Conservation (phyloP, 768 basidiomycete genomes). For the Ramaria rubella region DNA sequence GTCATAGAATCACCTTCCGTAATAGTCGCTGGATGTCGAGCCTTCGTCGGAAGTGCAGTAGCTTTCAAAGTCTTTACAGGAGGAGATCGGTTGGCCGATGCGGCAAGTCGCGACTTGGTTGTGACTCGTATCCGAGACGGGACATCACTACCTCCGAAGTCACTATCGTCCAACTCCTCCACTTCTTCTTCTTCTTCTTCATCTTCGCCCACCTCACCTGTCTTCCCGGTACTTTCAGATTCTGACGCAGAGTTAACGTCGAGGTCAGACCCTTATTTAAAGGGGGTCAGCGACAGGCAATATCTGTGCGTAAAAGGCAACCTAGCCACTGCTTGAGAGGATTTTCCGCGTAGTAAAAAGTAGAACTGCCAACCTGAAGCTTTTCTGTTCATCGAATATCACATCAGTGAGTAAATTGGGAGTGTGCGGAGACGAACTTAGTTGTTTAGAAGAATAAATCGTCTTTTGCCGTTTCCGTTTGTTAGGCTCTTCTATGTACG, state of each 20-base stretch:
- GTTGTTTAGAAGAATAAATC: conserved; percentile 11
- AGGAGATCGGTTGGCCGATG: not conserved
- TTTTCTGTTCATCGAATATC: not conserved
- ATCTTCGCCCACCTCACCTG: conserved; percentile 23
- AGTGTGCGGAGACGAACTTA: not conserved
- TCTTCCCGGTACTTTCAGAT: not conserved
- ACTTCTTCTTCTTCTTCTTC: conserved; percentile 19
- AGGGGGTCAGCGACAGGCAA: not conserved
- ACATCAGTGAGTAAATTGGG: no score
- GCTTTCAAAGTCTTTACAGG: no score
- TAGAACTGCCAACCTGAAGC: not conserved
- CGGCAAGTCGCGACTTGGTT: not conserved
- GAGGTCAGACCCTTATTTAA: conserved; percentile 36
- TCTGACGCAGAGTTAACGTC: conserved; percentile 50
- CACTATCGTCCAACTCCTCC: conserved; percentile 8
- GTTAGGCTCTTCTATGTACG: conserved; percentile 26
- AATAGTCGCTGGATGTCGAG: not conserved
- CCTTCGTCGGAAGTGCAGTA: not conserved
- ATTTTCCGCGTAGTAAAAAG: not conserved
- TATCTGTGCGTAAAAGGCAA: not conserved
- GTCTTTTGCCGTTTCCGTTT: conserved; percentile 16
- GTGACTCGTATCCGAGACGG: conserved; percentile 11
- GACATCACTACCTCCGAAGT: not conserved
- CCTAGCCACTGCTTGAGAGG: conserved; percentile 15
- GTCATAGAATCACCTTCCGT: not conserved